phyloP scores from a whole-genome alignment of 495 filamentous ascomycete species.

The Amorphotheca resinae region DNA sequence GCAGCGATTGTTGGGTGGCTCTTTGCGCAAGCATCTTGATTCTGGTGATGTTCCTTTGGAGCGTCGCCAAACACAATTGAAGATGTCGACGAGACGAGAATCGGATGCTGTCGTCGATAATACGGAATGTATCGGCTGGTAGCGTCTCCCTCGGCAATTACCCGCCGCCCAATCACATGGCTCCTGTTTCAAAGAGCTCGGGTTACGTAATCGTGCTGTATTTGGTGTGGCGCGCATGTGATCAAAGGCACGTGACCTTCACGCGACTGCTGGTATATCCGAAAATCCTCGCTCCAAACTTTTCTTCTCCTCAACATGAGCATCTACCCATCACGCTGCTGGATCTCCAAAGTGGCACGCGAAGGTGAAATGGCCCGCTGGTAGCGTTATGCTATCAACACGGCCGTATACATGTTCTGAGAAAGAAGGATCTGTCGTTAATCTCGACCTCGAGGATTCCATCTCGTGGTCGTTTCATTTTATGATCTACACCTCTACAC shows the following conservation, averaged over 20 bases:
- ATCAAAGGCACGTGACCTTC: not conserved
- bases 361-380: constrained; percentile 25
- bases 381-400: constrained; percentile 29
- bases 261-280: not conserved
- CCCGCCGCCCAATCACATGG: constrained; percentile 6
- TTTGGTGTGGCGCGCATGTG: too few relatives aligned
- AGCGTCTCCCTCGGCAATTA: constrained; percentile 16
- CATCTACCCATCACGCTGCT: constrained; percentile 32
- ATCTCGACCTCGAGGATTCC: constrained; percentile 38
- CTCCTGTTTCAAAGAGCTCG: constrained; percentile 3
- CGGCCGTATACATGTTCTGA: constrained; percentile 34
- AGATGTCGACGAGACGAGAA: constrained; percentile 3
- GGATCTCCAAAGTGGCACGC: constrained; percentile 23
- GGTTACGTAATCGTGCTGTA: not conserved
- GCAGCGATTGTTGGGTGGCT: constrained; percentile 51
- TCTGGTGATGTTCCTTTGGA: constrained; percentile 8
- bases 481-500: constrained; percentile 49
- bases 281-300: constrained; percentile 7
- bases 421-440: constrained; percentile 45
- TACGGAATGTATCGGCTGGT: constrained; percentile 10
- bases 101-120: constrained; percentile 14
- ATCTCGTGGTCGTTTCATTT: constrained; percentile 45
- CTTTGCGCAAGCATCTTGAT: constrained; percentile 54
- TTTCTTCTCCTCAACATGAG: constrained; percentile 34
- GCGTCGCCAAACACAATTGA: not conserved